phyloP scores from a whole-genome alignment of 768 basidiomycete species.

The Mycena chlorophos region DNA sequence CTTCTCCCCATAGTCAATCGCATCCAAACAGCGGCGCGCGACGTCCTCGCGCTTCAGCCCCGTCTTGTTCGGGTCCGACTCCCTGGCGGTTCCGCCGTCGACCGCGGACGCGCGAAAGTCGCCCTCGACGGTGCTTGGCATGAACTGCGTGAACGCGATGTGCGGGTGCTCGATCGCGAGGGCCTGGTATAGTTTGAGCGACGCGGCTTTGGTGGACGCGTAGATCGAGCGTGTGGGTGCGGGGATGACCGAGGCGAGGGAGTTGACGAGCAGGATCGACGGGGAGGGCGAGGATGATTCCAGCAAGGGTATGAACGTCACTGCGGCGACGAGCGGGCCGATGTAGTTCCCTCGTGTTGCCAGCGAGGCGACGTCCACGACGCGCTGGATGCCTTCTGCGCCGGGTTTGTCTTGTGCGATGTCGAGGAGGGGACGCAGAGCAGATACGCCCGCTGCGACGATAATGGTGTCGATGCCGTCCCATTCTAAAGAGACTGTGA shows the following conservation, averaged over 20 bases:
- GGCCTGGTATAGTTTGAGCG: conserved; percentile 73
- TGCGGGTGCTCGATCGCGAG: conserved; percentile 78
- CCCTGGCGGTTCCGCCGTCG: conserved; percentile 47
- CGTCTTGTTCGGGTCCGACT: conserved; percentile 53
- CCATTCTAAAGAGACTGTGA: conserved; percentile 56
- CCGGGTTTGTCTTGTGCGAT: conserved; percentile 57
- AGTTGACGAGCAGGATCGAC: conserved; percentile 77
- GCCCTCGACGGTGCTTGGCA: conserved; percentile 75
- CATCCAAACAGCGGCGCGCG: conserved; percentile 57
- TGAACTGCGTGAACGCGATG: conserved; percentile 59
- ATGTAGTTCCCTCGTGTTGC: conserved; percentile 66
- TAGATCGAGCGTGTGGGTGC: conserved; percentile 87
- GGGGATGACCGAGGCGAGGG: conserved; percentile 75
- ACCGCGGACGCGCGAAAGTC: conserved; percentile 80
- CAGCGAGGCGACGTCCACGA: conserved; percentile 55
- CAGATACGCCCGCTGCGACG: conserved; percentile 82
- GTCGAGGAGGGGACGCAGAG: conserved; percentile 72
- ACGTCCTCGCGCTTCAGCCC: conserved; percentile 64
- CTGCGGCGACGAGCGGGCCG: conserved; percentile 68
- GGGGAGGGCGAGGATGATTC: conserved; percentile 62
- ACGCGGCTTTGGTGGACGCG: conserved; percentile 79
- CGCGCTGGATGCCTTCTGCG: conserved; percentile 56
- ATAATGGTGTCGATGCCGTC: conserved; percentile 79
- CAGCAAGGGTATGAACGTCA: conserved; percentile 78
- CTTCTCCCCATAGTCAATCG: conserved; percentile 59